phyloP scores from a whole-genome alignment of 225 moss, liverwort and hornwort species.

The Antitrichia curtipendula region DNA sequence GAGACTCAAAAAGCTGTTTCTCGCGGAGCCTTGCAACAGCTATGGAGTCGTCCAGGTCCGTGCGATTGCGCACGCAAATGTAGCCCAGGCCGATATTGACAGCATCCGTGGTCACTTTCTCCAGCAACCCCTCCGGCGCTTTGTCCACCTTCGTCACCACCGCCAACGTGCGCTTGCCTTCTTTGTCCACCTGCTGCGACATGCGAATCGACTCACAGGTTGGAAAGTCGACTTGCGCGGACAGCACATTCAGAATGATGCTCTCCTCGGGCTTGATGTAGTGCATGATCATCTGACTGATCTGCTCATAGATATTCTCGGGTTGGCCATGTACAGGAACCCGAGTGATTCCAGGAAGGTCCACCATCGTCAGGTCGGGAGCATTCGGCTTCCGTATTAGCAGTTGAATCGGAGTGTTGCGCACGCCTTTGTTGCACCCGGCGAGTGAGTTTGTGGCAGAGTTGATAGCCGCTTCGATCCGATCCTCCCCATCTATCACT shows the following conservation, averaged over 20 bases:
- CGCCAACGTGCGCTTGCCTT: neutral
- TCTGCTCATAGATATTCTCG: neutral
- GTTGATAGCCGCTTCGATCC: neutral
- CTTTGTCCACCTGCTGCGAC: constrained; percentile 10
- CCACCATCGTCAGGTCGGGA: neutral
- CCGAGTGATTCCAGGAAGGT: constrained; percentile 8
- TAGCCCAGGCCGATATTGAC: constrained; percentile 18
- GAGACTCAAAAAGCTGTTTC: constrained; percentile 1
- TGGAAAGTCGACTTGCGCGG: neutral
- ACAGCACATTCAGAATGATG: neutral
- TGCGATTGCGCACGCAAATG: constrained; percentile 28
- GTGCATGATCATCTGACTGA: neutral
- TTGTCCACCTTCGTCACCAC: constrained; percentile 18
- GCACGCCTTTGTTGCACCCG: neutral
- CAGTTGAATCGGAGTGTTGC: neutral
- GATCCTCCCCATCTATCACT: neutral
- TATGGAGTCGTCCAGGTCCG: neutral
- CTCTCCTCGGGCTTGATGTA: neutral
- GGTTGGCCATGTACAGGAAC: constrained; percentile 7
- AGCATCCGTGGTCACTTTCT: constrained; percentile 22
- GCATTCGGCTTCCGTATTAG: constrained; percentile 2
- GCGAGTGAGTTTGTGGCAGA: neutral
- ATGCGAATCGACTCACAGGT: constrained; percentile 12
- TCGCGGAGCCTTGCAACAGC: constrained; percentile 5
- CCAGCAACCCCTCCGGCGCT: constrained; percentile 25